Evolutionary conservation across 2,329 filamentous ascomycete species (phyloP), one percentile per base, ranked within the genome.

Genomic region (Didymella sp.): DNA sequence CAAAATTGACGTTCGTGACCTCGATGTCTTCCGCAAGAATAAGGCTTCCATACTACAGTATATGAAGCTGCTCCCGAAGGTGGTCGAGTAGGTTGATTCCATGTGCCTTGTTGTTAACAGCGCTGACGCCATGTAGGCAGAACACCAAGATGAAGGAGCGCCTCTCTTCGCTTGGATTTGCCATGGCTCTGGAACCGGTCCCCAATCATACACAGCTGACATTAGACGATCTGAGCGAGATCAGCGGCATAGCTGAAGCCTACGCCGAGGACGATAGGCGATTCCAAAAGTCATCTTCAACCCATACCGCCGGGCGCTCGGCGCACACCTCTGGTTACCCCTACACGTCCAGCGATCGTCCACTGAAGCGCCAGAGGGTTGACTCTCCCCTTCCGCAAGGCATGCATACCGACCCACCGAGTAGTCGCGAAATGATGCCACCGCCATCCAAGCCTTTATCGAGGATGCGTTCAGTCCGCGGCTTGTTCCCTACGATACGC

Each of bases 351-450:
- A 27, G 31, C 15, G 61, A 64, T 21, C 67, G 71, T 7, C 70
- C 72, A 7, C 21, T 58, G 8, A 75, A 74, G 57, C 68, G 72
- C 33, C 67, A 68, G 33, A 73, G 77, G 38, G 57, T 73, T 6
- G 72, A 75, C 25, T 70, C 72, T 3, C 59, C 64, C 27, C 56
- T 66, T 6, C 62, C 66, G n/a, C 50, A 56, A 13, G 50, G 59
- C 6, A 65, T 61, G 43, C 66, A 64, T 6, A 28, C 59, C 25
- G 56, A 62, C 30, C 17, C 38, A 15, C 59, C 66, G 13, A 60
- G 60, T 3, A 69, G 72, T 49, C 70, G 72, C 35, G 72, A 77
- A 15, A 42, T 66, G 11, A 79, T 79, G 77, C 76, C 76, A 35
- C 77, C 77, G 4, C 77, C 76, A 11, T 22, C 62, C 12, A 69